These are phyloP conservation scores for Brasenia schreberi DNA, from an alignment of 164 flowering plant species.

Conservation along the genomic window DNA sequence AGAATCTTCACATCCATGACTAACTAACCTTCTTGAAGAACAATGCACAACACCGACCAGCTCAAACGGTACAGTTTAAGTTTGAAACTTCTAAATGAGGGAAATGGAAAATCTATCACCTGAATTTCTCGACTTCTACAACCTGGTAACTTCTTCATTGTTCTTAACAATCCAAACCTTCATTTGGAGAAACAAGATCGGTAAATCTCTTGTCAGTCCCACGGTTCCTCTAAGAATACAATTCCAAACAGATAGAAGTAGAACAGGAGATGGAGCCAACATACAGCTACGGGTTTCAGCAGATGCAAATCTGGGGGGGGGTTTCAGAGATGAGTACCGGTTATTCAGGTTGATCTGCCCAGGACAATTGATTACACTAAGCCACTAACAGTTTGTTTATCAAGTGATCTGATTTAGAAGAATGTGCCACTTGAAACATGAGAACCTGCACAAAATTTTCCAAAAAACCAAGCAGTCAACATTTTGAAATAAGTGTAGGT, in stretches of 20 bases:
- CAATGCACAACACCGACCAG: no score
- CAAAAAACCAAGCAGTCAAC: no score
- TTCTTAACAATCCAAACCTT: not conserved
- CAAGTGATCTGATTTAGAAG: not conserved
- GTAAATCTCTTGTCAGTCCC: no score
- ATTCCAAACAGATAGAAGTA: conserved; percentile 30
- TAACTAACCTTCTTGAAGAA: no score
- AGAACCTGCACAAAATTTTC: not conserved
- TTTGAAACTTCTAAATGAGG: not conserved
- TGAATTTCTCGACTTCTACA: no score
- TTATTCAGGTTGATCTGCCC: not conserved
- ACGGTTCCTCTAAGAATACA: conserved; percentile 34
- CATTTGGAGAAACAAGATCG: not conserved
- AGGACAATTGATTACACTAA: not conserved
- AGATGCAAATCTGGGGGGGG: no score
- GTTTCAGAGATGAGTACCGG: no score
- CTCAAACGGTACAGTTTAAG: no score
- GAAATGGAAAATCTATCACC: not conserved
- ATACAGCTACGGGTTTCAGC: conserved; percentile 4
- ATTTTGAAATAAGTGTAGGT: no score
- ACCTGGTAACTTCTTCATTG: no score
- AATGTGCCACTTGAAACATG: not conserved
- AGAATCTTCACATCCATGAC: not conserved
- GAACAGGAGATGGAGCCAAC: conserved; percentile 12
- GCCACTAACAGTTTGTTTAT: not conserved